Conservation (phyloP, 371 early-diverging fungal species). For the Apophysomyces ossiformis region DNA sequence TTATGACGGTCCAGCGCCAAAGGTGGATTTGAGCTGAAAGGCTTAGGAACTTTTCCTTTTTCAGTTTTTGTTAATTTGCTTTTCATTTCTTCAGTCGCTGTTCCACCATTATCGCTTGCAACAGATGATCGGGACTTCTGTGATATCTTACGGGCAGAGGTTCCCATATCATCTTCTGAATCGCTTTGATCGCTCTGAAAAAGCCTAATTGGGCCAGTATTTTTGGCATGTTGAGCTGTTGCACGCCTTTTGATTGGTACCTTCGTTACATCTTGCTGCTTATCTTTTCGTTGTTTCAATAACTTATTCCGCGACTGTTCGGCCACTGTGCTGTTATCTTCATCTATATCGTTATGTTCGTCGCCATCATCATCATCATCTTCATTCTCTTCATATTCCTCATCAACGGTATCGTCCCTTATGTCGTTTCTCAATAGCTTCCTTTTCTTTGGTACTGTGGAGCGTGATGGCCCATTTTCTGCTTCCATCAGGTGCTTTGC, state of each 20-base stretch:
- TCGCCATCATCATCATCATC: conserved; percentile 11
- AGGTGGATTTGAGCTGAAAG: conserved; percentile 3
- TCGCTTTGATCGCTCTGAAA: conserved; percentile 27
- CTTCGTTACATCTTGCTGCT: neutral
- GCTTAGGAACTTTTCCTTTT: neutral
- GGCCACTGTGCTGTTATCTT: conserved; percentile 8
- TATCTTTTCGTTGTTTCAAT: neutral
- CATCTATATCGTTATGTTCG: conserved; percentile 13
- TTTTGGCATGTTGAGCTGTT: conserved; percentile 13
- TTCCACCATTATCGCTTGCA: neutral
- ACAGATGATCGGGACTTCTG: neutral
- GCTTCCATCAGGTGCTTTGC: conserved; percentile 15
- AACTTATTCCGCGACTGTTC: neutral
- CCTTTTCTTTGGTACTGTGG: neutral
- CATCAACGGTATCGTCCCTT: conserved; percentile 11
- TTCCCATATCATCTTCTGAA: conserved; percentile 21
- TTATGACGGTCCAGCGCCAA: conserved; percentile 12
- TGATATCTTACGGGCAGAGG: neutral
- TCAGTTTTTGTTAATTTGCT: neutral
- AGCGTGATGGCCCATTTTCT: neutral
- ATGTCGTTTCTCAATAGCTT: conserved; percentile 10
- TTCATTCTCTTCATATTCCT: conserved; percentile 23
- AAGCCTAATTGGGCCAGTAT: conserved; percentile 16
- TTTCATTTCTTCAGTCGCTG: neutral
- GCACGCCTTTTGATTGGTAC: conserved; percentile 15